A percentile compares a stretch with the other conserved stretches of the same genome.
Evolutionary conservation across 495 filamentous ascomycete species (phyloP).

Genomic region (Hamigera avellanea): DNA sequence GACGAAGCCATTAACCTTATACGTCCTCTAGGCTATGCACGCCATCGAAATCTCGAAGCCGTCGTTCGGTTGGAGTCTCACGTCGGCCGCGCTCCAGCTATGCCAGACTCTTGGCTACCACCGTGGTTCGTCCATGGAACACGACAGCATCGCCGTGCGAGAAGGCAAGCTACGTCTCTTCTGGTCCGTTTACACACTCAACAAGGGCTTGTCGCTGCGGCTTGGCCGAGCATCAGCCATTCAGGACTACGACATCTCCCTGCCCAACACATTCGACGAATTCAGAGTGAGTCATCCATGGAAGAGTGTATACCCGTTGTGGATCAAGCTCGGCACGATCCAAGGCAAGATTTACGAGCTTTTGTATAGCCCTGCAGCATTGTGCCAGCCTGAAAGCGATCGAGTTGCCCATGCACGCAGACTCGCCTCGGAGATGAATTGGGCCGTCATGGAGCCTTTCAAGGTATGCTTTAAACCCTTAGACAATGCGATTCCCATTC

Average conservation of each 20-base stretch:
- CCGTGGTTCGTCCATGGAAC: constrained; percentile 38
- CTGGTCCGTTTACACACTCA: constrained; percentile 51
- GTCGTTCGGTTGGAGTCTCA: constrained; percentile 50
- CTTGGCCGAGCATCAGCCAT: constrained; percentile 49
- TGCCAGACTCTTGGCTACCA: constrained; percentile 58
- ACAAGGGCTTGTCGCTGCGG: constrained; percentile 51
- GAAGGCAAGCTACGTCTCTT: constrained; percentile 36
- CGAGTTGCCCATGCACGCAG: constrained; percentile 23
- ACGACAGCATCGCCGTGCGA: constrained; percentile 24
- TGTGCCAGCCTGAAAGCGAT: constrained; percentile 35
- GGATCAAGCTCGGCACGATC: constrained; percentile 44
- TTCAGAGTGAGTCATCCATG: constrained; percentile 14
- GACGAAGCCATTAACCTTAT: background rate
- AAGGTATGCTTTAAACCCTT: constrained; percentile 10
- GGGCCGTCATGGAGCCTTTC: constrained; percentile 20
- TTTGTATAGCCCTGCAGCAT: constrained; percentile 48
- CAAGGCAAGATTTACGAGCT: constrained; percentile 46
- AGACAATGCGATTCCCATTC: background rate
- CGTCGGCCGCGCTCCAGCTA: constrained; percentile 43
- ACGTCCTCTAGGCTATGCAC: constrained; percentile 31
- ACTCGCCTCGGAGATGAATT: constrained; percentile 24
- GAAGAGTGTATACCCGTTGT: constrained; percentile 20
- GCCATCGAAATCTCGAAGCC: constrained; percentile 53
- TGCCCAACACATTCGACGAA: constrained; percentile 23
- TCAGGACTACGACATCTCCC: constrained; percentile 53